Conservation (phyloP, 2,329 filamentous ascomycete genomes). For the Ophiostoma perfectum region DNA sequence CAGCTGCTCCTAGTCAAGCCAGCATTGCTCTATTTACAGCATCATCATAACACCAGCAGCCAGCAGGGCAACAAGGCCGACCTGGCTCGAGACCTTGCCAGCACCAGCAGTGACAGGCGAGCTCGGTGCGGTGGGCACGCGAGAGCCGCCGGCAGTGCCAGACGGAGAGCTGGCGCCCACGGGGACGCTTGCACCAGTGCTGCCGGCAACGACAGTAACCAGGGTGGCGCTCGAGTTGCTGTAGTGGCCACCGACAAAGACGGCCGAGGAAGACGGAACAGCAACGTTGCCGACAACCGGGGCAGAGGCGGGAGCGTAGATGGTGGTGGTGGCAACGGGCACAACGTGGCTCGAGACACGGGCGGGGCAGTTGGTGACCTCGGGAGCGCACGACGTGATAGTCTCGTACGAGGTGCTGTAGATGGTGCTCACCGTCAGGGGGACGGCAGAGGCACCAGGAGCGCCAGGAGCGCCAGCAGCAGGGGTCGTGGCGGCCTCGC, state of each 20-base stretch:
- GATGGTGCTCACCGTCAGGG: slow-evolving; percentile 31
- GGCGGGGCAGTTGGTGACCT: slow-evolving; percentile 28
- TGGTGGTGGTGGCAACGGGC: background rate
- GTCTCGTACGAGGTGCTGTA: slow-evolving; percentile 40
- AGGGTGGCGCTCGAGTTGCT: slow-evolving; percentile 17
- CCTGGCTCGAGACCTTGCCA: slow-evolving; percentile 20
- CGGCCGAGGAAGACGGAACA: slow-evolving; percentile 2
- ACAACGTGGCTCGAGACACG: slow-evolving; percentile 20
- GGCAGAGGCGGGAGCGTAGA: slow-evolving; percentile 18
- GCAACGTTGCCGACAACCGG: slow-evolving; percentile 17
- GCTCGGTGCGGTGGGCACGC: slow-evolving; percentile 15
- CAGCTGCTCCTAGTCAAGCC: background rate
- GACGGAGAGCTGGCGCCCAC: background rate
- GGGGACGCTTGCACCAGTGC: background rate
- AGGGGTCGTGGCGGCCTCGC: slow-evolving; percentile 1
- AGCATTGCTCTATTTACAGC: slow-evolving; percentile 15
- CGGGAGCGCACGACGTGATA: slow-evolving; percentile 26
- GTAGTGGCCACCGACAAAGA: slow-evolving; percentile 2
- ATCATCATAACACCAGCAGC: slow-evolving; percentile 22
- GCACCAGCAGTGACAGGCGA: slow-evolving; percentile 24
- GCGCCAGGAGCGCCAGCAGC: background rate
- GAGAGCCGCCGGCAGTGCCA: slow-evolving; percentile 8
- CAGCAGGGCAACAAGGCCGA: slow-evolving; percentile 22
- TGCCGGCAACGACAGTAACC: slow-evolving; percentile 7
- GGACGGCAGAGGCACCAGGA: slow-evolving; percentile 27